These are phyloP conservation scores for Primulina eburnea DNA, from an alignment of 257 asterid species.

Conservation along the genomic window DNA sequence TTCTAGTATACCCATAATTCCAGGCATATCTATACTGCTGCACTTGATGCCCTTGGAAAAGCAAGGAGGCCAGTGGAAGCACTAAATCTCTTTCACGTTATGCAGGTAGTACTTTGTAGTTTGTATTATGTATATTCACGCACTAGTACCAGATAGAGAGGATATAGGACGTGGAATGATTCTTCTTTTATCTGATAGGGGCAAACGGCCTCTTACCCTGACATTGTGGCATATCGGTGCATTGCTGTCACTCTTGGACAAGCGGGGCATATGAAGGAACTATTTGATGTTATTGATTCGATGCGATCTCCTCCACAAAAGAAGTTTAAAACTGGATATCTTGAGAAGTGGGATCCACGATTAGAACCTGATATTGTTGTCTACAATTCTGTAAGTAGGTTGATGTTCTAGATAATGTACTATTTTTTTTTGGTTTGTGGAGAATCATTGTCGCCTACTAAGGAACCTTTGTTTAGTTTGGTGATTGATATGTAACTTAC, in stretches of 20 bases:
- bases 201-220: conserved; percentile 80
- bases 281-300: conserved; percentile 81
- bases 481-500: background rate
- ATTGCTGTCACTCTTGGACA: conserved; percentile 97
- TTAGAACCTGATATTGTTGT: conserved; percentile 80
- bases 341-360: conserved; percentile 90
- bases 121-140: conserved; percentile 7
- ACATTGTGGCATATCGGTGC: conserved; percentile 75
- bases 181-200: conserved; percentile 42
- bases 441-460: conserved; percentile 12
- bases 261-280: conserved; percentile 94
- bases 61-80: conserved; percentile 96
- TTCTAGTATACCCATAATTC: conserved; percentile 15
- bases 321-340: conserved; percentile 63
- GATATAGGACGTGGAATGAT: conserved; percentile 11
- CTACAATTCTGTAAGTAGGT: conserved; percentile 75
- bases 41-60: conserved; percentile 82
- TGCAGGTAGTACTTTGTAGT: conserved; percentile 60
- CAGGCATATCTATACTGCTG: conserved; percentile 78
- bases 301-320: conserved; percentile 85
- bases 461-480: conserved; percentile 9
- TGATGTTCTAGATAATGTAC: conserved; percentile 6
- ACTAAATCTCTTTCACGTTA: conserved; percentile 65
- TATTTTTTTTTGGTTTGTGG: background rate
- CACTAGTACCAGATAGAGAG: conserved; percentile 15